Conservation (phyloP, 805 yeast species). For the Pichia pseudocactophila region DNA sequence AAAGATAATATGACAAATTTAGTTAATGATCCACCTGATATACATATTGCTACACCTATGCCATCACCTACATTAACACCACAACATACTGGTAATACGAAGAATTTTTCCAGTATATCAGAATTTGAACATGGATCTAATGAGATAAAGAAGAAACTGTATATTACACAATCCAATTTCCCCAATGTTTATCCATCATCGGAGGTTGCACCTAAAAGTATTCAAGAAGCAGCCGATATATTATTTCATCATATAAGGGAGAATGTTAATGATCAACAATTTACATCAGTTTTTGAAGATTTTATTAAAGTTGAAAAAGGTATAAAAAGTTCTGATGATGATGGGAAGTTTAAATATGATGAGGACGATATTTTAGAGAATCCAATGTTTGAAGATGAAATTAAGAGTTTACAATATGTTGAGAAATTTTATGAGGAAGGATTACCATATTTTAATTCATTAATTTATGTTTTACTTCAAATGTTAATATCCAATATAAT, state of each 20-base stretch:
- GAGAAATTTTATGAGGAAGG: slow-evolving; percentile 49
- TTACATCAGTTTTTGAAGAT: slow-evolving; percentile 61
- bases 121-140: slow-evolving; percentile 25
- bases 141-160: slow-evolving; percentile 27
- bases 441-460: slow-evolving; percentile 49
- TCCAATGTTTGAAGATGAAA: slow-evolving; percentile 30
- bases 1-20: slow-evolving; percentile 3
- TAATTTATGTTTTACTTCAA: slow-evolving; percentile 56
- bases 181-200: slow-evolving; percentile 27
- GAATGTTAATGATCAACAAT: slow-evolving; percentile 57
- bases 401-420: slow-evolving; percentile 41
- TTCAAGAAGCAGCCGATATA: slow-evolving; percentile 69
- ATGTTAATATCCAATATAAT: slow-evolving; percentile 45
- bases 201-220: slow-evolving; percentile 55
- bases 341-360: slow-evolving; percentile 15
- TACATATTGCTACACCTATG: slow-evolving; percentile 79
- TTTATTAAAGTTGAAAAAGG: slow-evolving; percentile 59
- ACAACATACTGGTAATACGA: slow-evolving; percentile 25
- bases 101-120: slow-evolving; percentile 19
- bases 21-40: slow-evolving; percentile 25
- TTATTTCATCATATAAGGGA: slow-evolving; percentile 54
- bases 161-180: slow-evolving; percentile 25
- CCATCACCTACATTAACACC: slow-evolving; percentile 73
- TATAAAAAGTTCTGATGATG: slow-evolving; percentile 9
- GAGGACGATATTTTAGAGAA: slow-evolving; percentile 25